Base-by-base conservation (phyloP, 2,329 filamentous ascomycete species). In the Ceratocystis harringtonii region DNA sequence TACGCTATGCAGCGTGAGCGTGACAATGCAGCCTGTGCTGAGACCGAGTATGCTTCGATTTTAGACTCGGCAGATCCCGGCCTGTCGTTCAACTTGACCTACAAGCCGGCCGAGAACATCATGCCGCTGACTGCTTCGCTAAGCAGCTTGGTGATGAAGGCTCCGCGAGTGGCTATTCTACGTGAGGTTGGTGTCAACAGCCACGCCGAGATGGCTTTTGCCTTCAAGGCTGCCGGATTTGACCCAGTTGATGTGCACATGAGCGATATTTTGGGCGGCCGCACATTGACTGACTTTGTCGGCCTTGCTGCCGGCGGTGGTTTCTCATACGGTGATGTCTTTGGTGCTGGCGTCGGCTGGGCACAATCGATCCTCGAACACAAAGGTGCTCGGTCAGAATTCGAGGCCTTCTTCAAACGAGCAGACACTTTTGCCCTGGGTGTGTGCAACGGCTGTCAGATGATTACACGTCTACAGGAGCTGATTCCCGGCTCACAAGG, bases 381-480 rank as follows among this genome's bases (percentile, higher is more conserved):
- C 76, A 82, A 87, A 66, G 86, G 87, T 52, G 81, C 82, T 1
- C 84, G 91, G 52, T 80, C 81, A 66, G 88, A 92, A 70, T 96
- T 97, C 77, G 79, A 87, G 71, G 76, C 78, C 61, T 97, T 96
- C 81, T 97, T 97, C 78, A 81, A 85, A 69, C 84, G 94, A 36
- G 83, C 86, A 3, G 90, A 96, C 73, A 97, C 94, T 0, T 97
- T 99, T 75, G 81, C 90, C 0, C 81, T 99, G 0, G 94, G 94
- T 70, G 90, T 97, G 43, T 97, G 94, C 81, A 99, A 99, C 74
- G 94, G 94, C 62, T 97, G 94, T 73, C 94, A 99, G 76, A 95
- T 97, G 84, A 79, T 97, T 50, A 88, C 88, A 5, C 85, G 90
- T 62, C 74, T 76, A 76, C 90, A 90, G 72, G 84, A 87, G 67